Evolutionary conservation across 2,329 filamentous ascomycete genomes (phyloP), one percentile per base, ranked within the genome.

Genomic region (Aspergillus fischeri): DNA sequence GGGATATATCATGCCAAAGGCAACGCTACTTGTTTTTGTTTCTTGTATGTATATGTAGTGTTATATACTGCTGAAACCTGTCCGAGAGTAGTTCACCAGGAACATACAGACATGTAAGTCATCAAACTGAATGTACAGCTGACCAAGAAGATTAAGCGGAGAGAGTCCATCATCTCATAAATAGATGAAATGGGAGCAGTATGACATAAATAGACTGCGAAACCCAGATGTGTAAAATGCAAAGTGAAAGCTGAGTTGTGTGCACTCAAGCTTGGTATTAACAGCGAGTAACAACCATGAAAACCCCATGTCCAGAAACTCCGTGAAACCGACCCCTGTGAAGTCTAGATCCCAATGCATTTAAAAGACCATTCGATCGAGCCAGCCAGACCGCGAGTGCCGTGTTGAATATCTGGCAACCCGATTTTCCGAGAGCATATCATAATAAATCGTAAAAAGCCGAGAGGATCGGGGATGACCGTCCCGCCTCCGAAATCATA

Each of bases 281-380:
- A 24, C 56, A 51, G 58, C n/a, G 48, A 52, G 35, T 59, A 62
- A 54, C 53, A 44, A 51, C 42, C 27, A 58, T 29, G 24, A 47
- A 56, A 52, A 54, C 60, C 52, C 50, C 50, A 62, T 57, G 57
- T 53, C 53, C 47, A 57, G 51, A 52, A 53, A 50, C 52, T 55
- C 21, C 54, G 38, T 47, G 60, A 60, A 54, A 42, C 57, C 52
- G 11, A 24, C 25, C 53, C 20, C 57, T 54, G 51, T 55, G 49
- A 50, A 51, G 56, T 45, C 53, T 59, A 42, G 55, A 53, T 57
- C 63, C 59, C 59, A 63, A 65, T 66, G 63, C 64, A 60, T 59
- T 60, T 53, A 51, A 59, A 55, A 52, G 52, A 54, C 61, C 55
- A 58, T 56, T 54, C 52, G 47, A 29, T 67, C 62, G 62, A 62